Percentiles rank a stretch among this genome's conserved stretches.
phyloP scores from a whole-genome alignment of 352 stramenopile species.

The Pythium apleroticum region DNA sequence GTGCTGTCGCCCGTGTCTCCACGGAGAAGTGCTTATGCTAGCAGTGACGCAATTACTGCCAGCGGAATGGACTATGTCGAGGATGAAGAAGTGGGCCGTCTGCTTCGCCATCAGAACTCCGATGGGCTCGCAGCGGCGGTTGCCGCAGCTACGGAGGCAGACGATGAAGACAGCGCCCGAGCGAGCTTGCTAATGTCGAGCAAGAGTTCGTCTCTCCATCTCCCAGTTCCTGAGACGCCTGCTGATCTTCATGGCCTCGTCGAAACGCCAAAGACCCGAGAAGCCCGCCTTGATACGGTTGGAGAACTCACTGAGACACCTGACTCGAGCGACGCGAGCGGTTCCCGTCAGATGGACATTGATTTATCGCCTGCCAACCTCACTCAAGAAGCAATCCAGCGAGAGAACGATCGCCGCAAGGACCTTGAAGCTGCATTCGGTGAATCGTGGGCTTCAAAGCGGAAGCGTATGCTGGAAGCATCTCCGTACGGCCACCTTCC shows the following conservation, averaged over 20 bases:
- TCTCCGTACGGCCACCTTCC: slow-evolving; percentile 88
- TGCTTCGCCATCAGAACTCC: slow-evolving; percentile 71
- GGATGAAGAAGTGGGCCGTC: slow-evolving; percentile 73
- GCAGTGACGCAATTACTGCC: slow-evolving; percentile 36
- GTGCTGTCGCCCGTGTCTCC: slow-evolving; percentile 60
- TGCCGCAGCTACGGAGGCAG: slow-evolving; percentile 15
- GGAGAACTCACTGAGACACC: slow-evolving; percentile 29
- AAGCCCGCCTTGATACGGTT: slow-evolving; percentile 30
- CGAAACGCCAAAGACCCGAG: slow-evolving; percentile 48
- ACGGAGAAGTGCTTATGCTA: slow-evolving; percentile 35
- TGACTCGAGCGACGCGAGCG: slow-evolving; percentile 22
- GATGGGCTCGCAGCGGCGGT: slow-evolving; percentile 39
- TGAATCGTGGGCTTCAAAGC: slow-evolving; percentile 95
- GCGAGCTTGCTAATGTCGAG: slow-evolving; percentile 1
- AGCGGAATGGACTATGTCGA: slow-evolving; percentile 70
- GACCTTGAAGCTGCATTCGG: slow-evolving; percentile 91
- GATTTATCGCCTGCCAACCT: slow-evolving; percentile 57
- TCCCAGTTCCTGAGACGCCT: slow-evolving; percentile 63
- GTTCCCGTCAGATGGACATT: slow-evolving; percentile 43
- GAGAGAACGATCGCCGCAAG: slow-evolving; percentile 76
- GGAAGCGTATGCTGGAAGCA: slow-evolving; percentile 81
- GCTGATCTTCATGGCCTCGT: slow-evolving; percentile 55
- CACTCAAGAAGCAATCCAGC: slow-evolving; percentile 77
- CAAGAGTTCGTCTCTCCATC: slow-evolving; percentile 1
- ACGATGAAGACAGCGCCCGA: slow-evolving; percentile 34